phyloP scores from a whole-genome alignment of 805 yeast species.

The Pichia cabralensis region DNA sequence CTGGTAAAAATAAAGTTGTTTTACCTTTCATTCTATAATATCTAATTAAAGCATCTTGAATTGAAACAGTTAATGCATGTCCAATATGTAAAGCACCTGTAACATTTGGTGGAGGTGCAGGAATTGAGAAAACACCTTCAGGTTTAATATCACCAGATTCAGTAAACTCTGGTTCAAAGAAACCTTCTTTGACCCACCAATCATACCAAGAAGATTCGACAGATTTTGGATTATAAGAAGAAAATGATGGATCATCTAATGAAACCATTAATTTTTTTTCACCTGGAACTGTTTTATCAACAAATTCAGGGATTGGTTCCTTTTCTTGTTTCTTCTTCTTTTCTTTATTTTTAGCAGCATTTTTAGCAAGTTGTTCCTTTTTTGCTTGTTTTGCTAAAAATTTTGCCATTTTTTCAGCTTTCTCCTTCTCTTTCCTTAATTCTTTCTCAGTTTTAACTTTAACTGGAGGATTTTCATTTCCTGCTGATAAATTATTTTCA shows the following conservation, averaged over 20 bases:
- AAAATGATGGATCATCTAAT: conserved; percentile 85
- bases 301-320: conserved; percentile 67
- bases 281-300: conserved; percentile 77
- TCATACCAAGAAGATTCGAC: conserved; percentile 96
- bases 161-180: conserved; percentile 78
- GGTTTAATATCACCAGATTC: conserved; percentile 67
- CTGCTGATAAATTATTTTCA: conserved; percentile 9
- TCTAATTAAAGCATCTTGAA: conserved; percentile 89
- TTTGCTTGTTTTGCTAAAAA: conserved; percentile 77
- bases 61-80: conserved; percentile 90
- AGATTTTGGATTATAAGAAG: conserved; percentile 85
- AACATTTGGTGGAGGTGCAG: conserved; percentile 99
- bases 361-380: conserved; percentile 48
- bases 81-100: conserved; percentile 99
- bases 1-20: conserved; percentile 87
- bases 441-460: conserved; percentile 53
- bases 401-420: conserved; percentile 46
- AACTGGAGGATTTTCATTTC: conserved; percentile 12
- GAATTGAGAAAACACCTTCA: conserved; percentile 80
- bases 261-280: conserved; percentile 84
- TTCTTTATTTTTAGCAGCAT: conserved; percentile 31
- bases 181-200: conserved; percentile 91
- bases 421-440: conserved; percentile 54
- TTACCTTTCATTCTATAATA: conserved; percentile 96
- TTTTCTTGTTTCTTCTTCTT: conserved; percentile 64